phyloP scores from a whole-genome alignment of 768 basidiomycete genomes.

The Astraeus odoratus region DNA sequence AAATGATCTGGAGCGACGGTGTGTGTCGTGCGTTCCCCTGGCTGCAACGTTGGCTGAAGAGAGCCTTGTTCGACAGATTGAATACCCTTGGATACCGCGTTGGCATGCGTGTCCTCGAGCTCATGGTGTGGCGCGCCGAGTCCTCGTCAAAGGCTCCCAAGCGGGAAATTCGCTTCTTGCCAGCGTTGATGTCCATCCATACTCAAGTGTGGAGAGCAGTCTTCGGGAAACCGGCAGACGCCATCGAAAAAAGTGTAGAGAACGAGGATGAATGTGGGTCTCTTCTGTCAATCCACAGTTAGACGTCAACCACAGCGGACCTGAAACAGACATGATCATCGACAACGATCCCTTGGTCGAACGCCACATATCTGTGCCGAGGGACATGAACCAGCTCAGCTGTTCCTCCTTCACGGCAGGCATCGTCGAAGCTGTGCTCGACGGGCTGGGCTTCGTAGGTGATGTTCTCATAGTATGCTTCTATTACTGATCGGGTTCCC shows the following conservation, averaged over 20 bases:
- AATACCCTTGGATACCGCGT: slow-evolving; percentile 92
- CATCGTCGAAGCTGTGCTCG: slow-evolving; percentile 93
- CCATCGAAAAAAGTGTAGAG: slow-evolving; percentile 92
- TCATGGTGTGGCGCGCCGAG: slow-evolving; percentile 77
- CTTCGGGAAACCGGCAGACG: slow-evolving; percentile 91
- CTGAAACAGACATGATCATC: slow-evolving; percentile 83
- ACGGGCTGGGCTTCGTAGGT: slow-evolving; percentile 89
- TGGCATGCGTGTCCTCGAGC: slow-evolving; percentile 79
- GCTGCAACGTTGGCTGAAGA: background rate
- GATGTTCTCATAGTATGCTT: background rate
- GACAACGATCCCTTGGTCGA: slow-evolving; percentile 94
- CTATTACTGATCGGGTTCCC: slow-evolving; percentile 9
- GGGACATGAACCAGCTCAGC: slow-evolving; percentile 88
- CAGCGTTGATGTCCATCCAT: slow-evolving; percentile 89
- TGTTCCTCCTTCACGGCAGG: slow-evolving; percentile 98
- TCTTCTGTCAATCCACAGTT: background rate
- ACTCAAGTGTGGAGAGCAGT: slow-evolving; percentile 94
- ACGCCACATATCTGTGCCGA: slow-evolving; percentile 87
- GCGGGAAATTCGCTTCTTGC: slow-evolving; percentile 84
- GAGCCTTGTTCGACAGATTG: slow-evolving; percentile 46
- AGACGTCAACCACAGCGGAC: slow-evolving; percentile 4
- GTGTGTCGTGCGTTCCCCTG: slow-evolving; percentile 13
- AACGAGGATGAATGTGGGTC: slow-evolving; percentile 89
- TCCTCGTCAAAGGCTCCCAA: slow-evolving; percentile 82
- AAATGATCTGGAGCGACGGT: slow-evolving; percentile 92